Evolutionary conservation across 306 rosid genomes (phyloP).

Genomic region (Begonia masoniana): DNA sequence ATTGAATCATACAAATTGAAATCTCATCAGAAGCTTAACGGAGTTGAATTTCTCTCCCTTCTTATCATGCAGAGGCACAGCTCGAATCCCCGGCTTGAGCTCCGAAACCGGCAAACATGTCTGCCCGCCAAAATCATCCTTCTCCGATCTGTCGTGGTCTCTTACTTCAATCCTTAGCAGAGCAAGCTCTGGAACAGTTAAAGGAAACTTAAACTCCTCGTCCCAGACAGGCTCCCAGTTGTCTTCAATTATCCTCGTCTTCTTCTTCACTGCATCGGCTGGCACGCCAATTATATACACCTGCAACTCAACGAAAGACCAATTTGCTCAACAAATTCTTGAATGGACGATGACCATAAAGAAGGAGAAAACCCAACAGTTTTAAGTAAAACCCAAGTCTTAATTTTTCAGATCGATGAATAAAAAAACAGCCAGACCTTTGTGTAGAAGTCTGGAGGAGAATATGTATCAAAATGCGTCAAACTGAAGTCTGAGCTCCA

Average conservation of each 20-base stretch:
- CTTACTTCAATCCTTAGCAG: conserved; percentile 58
- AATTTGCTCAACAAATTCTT: too few relatives aligned
- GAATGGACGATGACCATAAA: not conserved
- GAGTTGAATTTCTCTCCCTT: conserved; percentile 43
- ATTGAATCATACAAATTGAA: conserved; percentile 11
- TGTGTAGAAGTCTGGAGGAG: conserved; percentile 89
- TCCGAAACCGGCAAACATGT: conserved; percentile 67
- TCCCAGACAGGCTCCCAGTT: conserved; percentile 78
- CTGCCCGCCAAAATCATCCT: conserved; percentile 85
- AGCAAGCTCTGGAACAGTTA: conserved; percentile 73
- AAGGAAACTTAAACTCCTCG: conserved; percentile 57
- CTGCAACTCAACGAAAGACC: conserved; percentile 8
- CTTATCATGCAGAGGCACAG: conserved; percentile 44
- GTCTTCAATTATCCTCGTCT: conserved; percentile 37
- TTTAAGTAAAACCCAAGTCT: too few relatives aligned
- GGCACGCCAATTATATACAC: conserved; percentile 54
- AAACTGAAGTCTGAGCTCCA: conserved; percentile 42
- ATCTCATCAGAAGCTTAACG: conserved; percentile 54
- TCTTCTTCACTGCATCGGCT: conserved; percentile 38
- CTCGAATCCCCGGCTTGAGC: conserved; percentile 48
- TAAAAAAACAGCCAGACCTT: conserved; percentile 26
- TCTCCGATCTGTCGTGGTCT: conserved; percentile 68
- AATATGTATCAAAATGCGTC: conserved; percentile 42
- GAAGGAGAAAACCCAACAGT: not conserved
- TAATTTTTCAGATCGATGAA: too few relatives aligned